Conservation (phyloP, 2,329 filamentous ascomycete genomes). For the Aspergillus alliaceus region DNA sequence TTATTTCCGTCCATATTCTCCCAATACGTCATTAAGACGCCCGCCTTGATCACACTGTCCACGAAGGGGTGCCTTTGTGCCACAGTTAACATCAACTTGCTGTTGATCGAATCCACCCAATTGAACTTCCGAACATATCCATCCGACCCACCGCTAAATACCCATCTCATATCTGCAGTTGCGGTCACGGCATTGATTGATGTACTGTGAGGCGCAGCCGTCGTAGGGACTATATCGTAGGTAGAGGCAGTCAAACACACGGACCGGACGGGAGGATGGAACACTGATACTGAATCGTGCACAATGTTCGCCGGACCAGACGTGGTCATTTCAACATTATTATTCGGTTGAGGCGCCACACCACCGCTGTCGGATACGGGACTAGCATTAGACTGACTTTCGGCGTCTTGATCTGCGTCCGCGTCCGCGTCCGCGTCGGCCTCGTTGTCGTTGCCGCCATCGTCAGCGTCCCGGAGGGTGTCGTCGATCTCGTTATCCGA, state of each 20-base stretch:
- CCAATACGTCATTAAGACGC: conserved; percentile 94
- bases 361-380: conserved; percentile 39
- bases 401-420: conserved; percentile 35
- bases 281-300: conserved; percentile 40
- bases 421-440: conserved; percentile 36
- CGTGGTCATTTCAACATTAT: conserved; percentile 50
- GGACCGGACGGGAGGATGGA: conserved; percentile 65
- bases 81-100: conserved; percentile 88
- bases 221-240: conserved; percentile 96
- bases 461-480: conserved; percentile 44
- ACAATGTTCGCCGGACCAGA: conserved; percentile 39
- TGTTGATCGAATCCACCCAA: conserved; percentile 90
- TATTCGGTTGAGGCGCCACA: conserved; percentile 44
- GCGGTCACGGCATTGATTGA: conserved; percentile 91
- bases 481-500: conserved; percentile 52
- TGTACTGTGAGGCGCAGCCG: conserved; percentile 92
- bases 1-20: conserved; percentile 81
- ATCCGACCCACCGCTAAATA: conserved; percentile 90
- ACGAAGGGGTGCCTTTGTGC: conserved; percentile 96
- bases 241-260: conserved; percentile 76
- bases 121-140: conserved; percentile 98
- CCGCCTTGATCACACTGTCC: conserved; percentile 93
- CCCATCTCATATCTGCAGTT: conserved; percentile 91
- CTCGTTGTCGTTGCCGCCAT: conserved; percentile 40
- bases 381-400: conserved; percentile 42